Evolutionary conservation across 306 rosid species (phyloP).

Genomic region (Betula pendula): DNA sequence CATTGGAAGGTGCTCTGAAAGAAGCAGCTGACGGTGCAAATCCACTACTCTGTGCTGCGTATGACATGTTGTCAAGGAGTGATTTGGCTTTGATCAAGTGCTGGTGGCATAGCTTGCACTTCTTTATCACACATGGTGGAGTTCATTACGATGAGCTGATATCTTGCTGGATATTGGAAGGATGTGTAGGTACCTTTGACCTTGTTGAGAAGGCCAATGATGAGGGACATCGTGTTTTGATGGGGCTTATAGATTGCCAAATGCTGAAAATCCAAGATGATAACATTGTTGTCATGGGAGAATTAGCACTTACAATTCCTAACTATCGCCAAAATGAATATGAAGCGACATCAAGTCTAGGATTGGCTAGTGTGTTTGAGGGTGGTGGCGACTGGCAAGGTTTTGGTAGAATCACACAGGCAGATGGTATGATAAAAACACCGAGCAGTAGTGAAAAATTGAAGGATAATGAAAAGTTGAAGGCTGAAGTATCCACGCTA

Average conservation of each 20-base stretch:
- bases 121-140: conserved; percentile 18
- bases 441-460: no score
- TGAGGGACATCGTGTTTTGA: no score
- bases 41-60: conserved; percentile 25
- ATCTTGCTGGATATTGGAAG: conserved; percentile 28
- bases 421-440: conserved; percentile 37
- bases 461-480: conserved; percentile 12
- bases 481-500: conserved; percentile 25
- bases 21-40: background rate
- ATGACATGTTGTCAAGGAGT: conserved; percentile 12
- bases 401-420: conserved; percentile 28
- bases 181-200: no score
- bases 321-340: conserved; percentile 6
- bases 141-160: conserved; percentile 42
- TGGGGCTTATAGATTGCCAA: no score
- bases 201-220: no score
- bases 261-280: conserved; percentile 29
- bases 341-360: conserved; percentile 24
- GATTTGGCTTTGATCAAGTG: conserved; percentile 7
- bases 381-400: conserved; percentile 16
- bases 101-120: conserved; percentile 28
- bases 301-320: background rate
- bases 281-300: conserved; percentile 19
- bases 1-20: conserved; percentile 6
- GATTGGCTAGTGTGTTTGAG: conserved; percentile 34